A percentile compares a stretch with the other conserved stretches of the same genome.
Evolutionary conservation across 805 yeast genomes (phyloP).

Genomic region (Saccharomycopsis olivae): DNA sequence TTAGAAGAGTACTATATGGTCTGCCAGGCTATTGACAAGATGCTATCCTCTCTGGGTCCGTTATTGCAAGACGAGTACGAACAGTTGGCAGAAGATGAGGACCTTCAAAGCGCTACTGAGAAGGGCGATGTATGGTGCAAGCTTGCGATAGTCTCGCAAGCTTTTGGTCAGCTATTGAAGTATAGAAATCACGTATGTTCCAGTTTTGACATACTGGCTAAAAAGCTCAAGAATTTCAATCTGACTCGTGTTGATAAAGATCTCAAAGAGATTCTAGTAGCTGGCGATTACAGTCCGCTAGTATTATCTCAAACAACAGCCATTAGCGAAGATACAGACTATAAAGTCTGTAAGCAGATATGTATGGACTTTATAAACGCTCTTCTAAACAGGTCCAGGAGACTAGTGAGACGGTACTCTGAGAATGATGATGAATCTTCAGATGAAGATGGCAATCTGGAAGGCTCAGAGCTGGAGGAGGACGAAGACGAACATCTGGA

Average conservation of each 20-base stretch:
- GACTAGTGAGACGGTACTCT: no score
- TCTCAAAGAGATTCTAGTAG: background rate
- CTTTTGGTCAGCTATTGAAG: constrained; percentile 3
- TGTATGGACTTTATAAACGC: no score
- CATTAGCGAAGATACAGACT: no score
- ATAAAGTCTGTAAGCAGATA: no score
- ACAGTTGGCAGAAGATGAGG: background rate
- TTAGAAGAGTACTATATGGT: constrained; percentile 43
- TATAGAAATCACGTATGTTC: constrained; percentile 6
- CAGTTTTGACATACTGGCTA: constrained; percentile 2
- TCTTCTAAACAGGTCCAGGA: no score
- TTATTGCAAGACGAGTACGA: constrained; percentile 23
- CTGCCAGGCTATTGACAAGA: constrained; percentile 33
- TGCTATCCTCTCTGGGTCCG: constrained; percentile 32
- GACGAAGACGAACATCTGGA: no score
- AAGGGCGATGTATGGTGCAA: background rate
- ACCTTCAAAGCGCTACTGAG: background rate
- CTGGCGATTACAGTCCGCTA: no score
- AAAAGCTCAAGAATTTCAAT: constrained; percentile 7
- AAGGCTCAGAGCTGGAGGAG: no score
- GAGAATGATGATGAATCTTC: no score
- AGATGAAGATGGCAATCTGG: no score
- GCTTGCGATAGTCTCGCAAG: constrained; percentile 5
- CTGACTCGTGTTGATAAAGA: constrained; percentile 8
- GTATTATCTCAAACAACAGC: no score